Evolutionary conservation across 495 filamentous ascomycete species (phyloP), one percentile per base, ranked within the genome.

Genomic region (Haplographium delicatum): DNA sequence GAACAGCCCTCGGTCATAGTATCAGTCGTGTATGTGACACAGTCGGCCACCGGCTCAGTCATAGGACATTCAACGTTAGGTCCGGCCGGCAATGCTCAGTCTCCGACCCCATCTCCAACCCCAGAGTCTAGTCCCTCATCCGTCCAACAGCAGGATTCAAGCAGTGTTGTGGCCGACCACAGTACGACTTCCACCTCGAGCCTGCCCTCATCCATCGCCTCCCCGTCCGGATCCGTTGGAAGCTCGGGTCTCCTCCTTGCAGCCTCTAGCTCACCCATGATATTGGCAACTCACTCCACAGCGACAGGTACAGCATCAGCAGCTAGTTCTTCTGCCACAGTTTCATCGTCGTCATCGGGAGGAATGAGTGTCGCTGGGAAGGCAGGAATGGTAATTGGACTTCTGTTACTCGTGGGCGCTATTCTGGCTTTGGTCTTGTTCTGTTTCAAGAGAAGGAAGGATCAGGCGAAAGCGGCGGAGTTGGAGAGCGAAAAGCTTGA

Each of bases 371-470:
- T 70, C 25, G 86, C 82, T 31, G 84, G 82, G 31, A 91, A 87
- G 60, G 91, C 89, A 20, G 94, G 94, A 46, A 71, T 96, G 43
- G 84, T 83, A 3, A 83, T 95, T 62, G 91, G 89, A 54, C 78
- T 89, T 35, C 60, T 88, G 31, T 56, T 89, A 2, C 78, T 75
- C 9, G 65, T 94, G 25, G 72, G 83, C 28, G 59, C 85, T 11
- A 53, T 88, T 33, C 64, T 83, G 11, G 79, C 65, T 18, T 41
- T 88, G 19, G 65, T 84, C 20, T 72, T 90, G 47, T 82, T 80
- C 63, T 72, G 81, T 52, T 81, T 89, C 66, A 87, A 73, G 62
- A 80, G 70, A 65, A 80, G 79, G 59, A 76, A 73, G 60, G 71
- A 74, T 60, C 38, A 41, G 13, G 41, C 69, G 57, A 72, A 74